Conservation (phyloP, 192 early-diverging fungal species). For the Podila clonocystis region DNA sequence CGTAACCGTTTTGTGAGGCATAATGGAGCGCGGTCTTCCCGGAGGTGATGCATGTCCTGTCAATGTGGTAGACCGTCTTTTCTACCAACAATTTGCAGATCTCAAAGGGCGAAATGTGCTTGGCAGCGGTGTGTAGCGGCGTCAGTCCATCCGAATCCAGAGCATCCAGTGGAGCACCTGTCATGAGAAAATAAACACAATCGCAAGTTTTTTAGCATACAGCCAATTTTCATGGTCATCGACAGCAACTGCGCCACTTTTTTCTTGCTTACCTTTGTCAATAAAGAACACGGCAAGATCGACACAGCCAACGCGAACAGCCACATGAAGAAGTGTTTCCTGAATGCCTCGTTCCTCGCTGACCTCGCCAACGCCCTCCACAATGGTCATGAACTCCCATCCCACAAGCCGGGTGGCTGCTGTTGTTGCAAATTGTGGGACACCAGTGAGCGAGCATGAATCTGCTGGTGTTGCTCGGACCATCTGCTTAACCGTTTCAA, state of each 20-base stretch:
- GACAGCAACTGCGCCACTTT: neutral
- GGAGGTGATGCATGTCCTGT: constrained; percentile 37
- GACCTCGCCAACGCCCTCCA: constrained; percentile 49
- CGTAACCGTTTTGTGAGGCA: constrained; percentile 43
- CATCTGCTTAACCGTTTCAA: constrained; percentile 50
- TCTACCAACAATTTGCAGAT: constrained; percentile 47
- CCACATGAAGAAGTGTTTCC: constrained; percentile 52
- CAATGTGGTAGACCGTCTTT: constrained; percentile 46
- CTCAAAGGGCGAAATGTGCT: constrained; percentile 34
- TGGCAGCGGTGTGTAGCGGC: constrained; percentile 52
- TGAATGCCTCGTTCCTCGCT: constrained; percentile 49
- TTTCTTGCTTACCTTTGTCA: constrained; percentile 20
- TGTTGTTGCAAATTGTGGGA: constrained; percentile 35
- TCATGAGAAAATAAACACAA: neutral
- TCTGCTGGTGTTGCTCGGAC: constrained; percentile 31
- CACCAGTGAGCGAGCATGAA: constrained; percentile 39
- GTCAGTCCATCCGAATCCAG: constrained; percentile 50
- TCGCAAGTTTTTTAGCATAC: neutral
- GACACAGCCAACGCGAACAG: constrained; percentile 46
- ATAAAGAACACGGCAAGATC: constrained; percentile 45
- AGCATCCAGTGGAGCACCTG: constrained; percentile 50
- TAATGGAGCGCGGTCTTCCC: constrained; percentile 48
- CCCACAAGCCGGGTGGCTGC: constrained; percentile 49
- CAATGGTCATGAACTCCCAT: constrained; percentile 51
- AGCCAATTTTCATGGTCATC: neutral